These are phyloP conservation scores for Zygosaccharomyces pseudobailii DNA, from an alignment of 1,139 yeast species.

Conservation along the genomic window DNA sequence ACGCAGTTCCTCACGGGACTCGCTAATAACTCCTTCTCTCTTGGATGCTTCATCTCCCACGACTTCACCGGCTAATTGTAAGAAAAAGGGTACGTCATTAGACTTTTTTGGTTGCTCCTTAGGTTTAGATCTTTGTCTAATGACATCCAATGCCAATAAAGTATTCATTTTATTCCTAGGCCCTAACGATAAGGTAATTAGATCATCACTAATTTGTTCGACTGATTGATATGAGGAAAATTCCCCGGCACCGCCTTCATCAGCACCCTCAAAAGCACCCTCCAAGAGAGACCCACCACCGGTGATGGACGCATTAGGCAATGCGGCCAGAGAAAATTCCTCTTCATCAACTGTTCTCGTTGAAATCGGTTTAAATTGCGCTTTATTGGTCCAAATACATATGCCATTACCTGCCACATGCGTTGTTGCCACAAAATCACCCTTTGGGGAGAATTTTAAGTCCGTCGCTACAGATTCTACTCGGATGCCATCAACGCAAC, in stretches of 20 bases:
- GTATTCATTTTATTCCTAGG: conserved; percentile 79
- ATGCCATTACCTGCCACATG: conserved; percentile 91
- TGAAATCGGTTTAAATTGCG: conserved; percentile 70
- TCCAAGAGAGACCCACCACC: conserved; percentile 73
- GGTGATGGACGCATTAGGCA: conserved; percentile 81
- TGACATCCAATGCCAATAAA: conserved; percentile 73
- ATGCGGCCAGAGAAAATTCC: conserved; percentile 54
- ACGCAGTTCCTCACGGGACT: conserved; percentile 17
- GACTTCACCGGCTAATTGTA: conserved; percentile 57
- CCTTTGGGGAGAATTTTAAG: conserved; percentile 77
- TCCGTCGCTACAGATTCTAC: conserved; percentile 76
- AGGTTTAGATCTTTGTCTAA: conserved; percentile 84
- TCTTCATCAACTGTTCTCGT: conserved; percentile 73
- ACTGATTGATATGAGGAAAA: conserved; percentile 47
- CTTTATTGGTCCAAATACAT: conserved; percentile 84
- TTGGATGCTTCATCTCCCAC: conserved; percentile 68
- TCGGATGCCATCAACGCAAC: conserved; percentile 87
- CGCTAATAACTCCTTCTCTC: conserved; percentile 45
- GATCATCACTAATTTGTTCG: conserved; percentile 57
- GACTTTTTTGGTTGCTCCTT: conserved; percentile 85
- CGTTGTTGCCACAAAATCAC: conserved; percentile 88
- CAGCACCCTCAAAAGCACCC: conserved; percentile 60
- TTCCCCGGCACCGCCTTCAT: conserved; percentile 28
- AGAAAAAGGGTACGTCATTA: conserved; percentile 75
- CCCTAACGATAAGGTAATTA: conserved; percentile 70